Conservation (phyloP, 495 filamentous ascomycete species). For the Bathelium albidoporum region DNA sequence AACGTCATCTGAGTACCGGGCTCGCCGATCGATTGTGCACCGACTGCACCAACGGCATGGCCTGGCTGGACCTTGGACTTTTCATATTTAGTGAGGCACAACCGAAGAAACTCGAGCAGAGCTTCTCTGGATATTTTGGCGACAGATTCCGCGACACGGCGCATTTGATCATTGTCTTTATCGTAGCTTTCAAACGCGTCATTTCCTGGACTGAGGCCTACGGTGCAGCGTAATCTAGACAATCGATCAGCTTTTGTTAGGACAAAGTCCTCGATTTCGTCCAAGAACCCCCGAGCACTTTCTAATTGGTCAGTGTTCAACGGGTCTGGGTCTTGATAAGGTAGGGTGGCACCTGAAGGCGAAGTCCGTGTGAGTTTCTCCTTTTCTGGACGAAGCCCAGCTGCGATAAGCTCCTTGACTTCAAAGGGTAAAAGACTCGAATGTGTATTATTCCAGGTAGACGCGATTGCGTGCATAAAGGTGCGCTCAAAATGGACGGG, state of each 20-base stretch:
- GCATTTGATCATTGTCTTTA: background rate
- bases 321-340: slow-evolving; percentile 55
- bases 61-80: slow-evolving; percentile 85
- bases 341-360: slow-evolving; percentile 29
- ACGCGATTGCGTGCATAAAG: slow-evolving; percentile 68
- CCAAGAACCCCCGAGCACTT: slow-evolving; percentile 70
- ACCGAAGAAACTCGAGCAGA: slow-evolving; percentile 61
- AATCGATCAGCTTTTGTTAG: slow-evolving; percentile 45
- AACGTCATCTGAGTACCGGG: slow-evolving; percentile 98
- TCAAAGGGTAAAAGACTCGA: slow-evolving; percentile 60
- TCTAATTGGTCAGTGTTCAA: slow-evolving; percentile 73
- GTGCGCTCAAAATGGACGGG: slow-evolving; percentile 91
- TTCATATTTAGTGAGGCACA: slow-evolving; percentile 81
- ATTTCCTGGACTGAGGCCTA: background rate
- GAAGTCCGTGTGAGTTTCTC: slow-evolving; percentile 48
- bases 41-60: slow-evolving; percentile 94
- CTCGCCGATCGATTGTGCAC: slow-evolving; percentile 95
- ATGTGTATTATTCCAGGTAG: slow-evolving; percentile 70
- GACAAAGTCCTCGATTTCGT: slow-evolving; percentile 63
- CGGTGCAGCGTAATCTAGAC: background rate
- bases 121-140: slow-evolving; percentile 70
- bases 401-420: slow-evolving; percentile 53
- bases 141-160: slow-evolving; percentile 47
- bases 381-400: slow-evolving; percentile 54
- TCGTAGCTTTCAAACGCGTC: background rate